Evolutionary conservation across 805 yeast species (phyloP).

Genomic region (Brettanomyces sp.): DNA sequence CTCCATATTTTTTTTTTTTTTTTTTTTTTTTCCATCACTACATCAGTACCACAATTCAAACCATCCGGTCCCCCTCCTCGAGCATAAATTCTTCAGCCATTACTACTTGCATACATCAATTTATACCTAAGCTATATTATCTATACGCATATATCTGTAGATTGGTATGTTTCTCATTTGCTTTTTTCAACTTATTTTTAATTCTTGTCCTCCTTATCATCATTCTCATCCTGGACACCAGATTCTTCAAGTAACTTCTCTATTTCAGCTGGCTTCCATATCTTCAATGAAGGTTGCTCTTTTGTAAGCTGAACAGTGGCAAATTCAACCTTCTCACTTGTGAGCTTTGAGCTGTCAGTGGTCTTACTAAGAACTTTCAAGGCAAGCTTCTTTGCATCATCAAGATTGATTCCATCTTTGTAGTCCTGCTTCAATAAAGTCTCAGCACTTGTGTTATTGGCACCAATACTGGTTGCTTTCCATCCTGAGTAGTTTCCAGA

Average conservation of each 20-base stretch:
- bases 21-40: no score
- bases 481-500: conserved; percentile 97
- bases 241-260: conserved; percentile 61
- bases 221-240: conserved; percentile 41
- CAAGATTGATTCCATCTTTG: conserved; percentile 64
- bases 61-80: no score
- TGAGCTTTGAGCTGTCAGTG: conserved; percentile 78
- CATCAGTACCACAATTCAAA: no score
- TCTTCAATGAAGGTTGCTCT: conserved; percentile 52
- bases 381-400: conserved; percentile 80
- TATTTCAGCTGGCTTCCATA: conserved; percentile 76
- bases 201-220: conserved; percentile 34
- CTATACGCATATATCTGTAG: no score
- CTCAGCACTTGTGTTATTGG: conserved; percentile 93
- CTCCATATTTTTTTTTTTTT: no score
- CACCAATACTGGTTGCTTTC: conserved; percentile 97
- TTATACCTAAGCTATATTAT: no score
- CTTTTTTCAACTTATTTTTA: not conserved
- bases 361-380: conserved; percentile 89
- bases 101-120: no score
- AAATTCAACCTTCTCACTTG: conserved; percentile 86
- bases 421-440: conserved; percentile 92
- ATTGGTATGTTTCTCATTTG: no score
- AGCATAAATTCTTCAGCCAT: no score
- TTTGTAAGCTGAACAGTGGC: conserved; percentile 56